These are phyloP conservation scores for Cyclostephanos tholiformis DNA, from an alignment of 108 stramenopile species.

Conservation along the genomic window DNA sequence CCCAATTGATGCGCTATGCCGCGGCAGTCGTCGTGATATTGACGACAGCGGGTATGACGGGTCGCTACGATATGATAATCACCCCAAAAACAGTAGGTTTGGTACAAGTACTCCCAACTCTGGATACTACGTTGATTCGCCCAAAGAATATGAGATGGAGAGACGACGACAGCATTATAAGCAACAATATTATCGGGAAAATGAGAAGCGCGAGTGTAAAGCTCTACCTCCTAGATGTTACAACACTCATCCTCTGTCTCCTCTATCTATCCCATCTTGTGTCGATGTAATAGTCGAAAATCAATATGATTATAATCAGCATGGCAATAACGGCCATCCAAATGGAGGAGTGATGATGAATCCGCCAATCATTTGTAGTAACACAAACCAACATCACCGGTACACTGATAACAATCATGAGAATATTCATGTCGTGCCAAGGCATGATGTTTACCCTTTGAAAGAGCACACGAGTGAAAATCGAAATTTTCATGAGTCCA, in stretches of 20 bases:
- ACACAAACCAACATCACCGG: not conserved
- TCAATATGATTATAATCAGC: not conserved
- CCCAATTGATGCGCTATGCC: not conserved
- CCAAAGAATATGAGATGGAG: not conserved
- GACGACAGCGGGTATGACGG: not conserved
- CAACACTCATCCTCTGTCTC: not conserved
- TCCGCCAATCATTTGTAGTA: not conserved
- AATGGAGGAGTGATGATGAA: not conserved
- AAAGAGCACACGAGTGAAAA: not conserved
- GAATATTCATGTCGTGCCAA: not conserved
- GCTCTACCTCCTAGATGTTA: not conserved
- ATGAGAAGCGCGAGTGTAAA: not conserved
- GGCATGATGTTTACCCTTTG: slow-evolving; percentile 2
- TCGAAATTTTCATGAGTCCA: not conserved
- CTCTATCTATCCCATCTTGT: slow-evolving; percentile 7
- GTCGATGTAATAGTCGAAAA: not conserved
- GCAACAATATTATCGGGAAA: not conserved
- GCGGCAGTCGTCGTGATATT: not conserved
- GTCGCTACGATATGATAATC: not conserved
- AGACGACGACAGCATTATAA: not conserved
- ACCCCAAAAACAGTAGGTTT: not conserved
- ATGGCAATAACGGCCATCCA: not conserved
- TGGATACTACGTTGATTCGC: not conserved
- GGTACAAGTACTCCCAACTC: not conserved
- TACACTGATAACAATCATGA: not conserved